Conservation (phyloP, 257 asterid species). For the Przewalskia tangutica region DNA sequence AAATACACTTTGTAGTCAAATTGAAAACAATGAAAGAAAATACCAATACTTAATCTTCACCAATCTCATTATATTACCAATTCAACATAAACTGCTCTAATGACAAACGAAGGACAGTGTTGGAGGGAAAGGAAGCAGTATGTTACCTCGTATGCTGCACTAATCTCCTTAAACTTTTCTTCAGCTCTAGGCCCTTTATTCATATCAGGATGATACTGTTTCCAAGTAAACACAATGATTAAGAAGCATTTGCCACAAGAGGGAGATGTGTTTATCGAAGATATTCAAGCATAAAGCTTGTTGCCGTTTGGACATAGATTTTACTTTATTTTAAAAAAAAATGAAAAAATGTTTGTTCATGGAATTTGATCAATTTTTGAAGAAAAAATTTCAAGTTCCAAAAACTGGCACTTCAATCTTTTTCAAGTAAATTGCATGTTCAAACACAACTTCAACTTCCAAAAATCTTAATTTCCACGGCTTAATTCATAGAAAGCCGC, state of each 20-base stretch:
- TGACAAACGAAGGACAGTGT: neutral
- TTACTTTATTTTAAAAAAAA: too few species aligned
- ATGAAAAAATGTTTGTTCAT: too few species aligned
- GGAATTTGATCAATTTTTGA: too few species aligned
- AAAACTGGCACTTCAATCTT: too few species aligned
- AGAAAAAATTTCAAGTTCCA: too few species aligned
- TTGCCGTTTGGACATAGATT: too few species aligned
- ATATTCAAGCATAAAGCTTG: neutral
- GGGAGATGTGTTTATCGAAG: neutral
- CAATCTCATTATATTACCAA: neutral
- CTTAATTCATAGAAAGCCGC: too few species aligned
- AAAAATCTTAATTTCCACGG: too few species aligned
- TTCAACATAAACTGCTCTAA: neutral
- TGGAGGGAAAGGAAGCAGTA: neutral
- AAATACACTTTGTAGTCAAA: slow-evolving; percentile 10
- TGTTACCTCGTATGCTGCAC: slow-evolving; percentile 93
- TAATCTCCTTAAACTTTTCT: slow-evolving; percentile 86
- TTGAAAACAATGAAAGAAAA: neutral
- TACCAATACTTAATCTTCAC: neutral
- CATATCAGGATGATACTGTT: slow-evolving; percentile 97
- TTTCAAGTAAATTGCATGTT: too few species aligned
- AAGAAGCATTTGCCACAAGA: neutral
- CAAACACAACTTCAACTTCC: too few species aligned
- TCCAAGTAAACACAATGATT: slow-evolving; percentile 7
- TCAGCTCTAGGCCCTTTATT: slow-evolving; percentile 74